These are phyloP conservation scores for Pisolithus tinctorius DNA, from an alignment of 768 basidiomycete species.

Conservation along the genomic window DNA sequence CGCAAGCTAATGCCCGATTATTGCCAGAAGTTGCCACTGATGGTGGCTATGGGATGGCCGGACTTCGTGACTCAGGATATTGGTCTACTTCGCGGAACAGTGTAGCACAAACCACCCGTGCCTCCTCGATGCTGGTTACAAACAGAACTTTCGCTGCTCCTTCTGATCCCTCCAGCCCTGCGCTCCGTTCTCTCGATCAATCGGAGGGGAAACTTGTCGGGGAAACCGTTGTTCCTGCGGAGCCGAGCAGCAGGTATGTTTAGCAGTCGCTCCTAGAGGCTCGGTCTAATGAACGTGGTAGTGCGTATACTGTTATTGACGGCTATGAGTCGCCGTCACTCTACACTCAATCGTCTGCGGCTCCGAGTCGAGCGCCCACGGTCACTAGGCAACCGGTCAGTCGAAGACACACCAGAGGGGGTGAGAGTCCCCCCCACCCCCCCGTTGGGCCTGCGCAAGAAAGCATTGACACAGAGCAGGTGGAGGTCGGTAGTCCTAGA, in stretches of 20 bases:
- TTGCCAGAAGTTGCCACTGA: background rate
- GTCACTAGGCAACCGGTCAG: background rate
- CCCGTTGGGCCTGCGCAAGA: constrained; percentile 3
- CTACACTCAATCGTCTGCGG: constrained; percentile 6
- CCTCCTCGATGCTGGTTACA: background rate
- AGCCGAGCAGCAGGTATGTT: background rate
- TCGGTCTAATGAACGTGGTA: background rate
- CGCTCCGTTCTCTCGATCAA: background rate
- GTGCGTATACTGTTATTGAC: background rate
- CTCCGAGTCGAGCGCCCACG: background rate
- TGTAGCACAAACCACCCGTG: background rate
- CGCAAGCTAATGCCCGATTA: background rate
- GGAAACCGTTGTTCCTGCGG: background rate
- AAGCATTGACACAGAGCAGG: background rate
- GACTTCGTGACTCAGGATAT: background rate
- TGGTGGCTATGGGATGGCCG: background rate
- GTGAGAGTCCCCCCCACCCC: constrained; percentile 1
- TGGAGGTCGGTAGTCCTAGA: background rate
- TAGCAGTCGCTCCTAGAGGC: background rate
- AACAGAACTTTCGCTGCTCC: background rate
- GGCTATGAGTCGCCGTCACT: constrained; percentile 1
- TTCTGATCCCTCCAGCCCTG: background rate
- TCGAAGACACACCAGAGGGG: background rate
- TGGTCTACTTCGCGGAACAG: constrained; percentile 1
- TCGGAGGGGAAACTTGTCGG: background rate